Evolutionary conservation across 2,329 filamentous ascomycete genomes (phyloP).

Genomic region (Exutisphaerella laricina): DNA sequence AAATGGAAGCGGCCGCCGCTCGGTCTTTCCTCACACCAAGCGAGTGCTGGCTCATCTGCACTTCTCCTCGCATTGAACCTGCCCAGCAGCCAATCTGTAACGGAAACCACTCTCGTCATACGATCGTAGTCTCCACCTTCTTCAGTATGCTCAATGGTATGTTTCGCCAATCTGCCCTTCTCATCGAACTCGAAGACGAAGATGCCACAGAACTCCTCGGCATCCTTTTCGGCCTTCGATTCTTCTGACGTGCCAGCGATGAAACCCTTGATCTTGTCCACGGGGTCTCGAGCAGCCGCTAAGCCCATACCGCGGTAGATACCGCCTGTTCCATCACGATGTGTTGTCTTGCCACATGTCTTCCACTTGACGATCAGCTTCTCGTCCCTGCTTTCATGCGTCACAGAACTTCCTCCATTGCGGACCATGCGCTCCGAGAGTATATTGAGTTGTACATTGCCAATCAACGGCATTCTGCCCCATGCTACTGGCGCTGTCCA

Average conservation of each 20-base stretch:
- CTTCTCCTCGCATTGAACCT: slow-evolving; percentile 56
- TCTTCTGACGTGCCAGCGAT: slow-evolving; percentile 50
- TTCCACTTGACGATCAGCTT: slow-evolving; percentile 90
- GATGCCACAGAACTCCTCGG: slow-evolving; percentile 76
- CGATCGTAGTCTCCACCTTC: slow-evolving; percentile 77
- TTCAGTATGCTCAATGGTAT: slow-evolving; percentile 92
- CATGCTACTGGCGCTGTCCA: slow-evolving; percentile 96
- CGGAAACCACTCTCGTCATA: slow-evolving; percentile 76
- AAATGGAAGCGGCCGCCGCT: slow-evolving; percentile 13
- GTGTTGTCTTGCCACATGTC: slow-evolving; percentile 54
- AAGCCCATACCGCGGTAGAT: slow-evolving; percentile 38
- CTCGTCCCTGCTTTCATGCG: slow-evolving; percentile 51
- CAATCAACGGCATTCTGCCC: slow-evolving; percentile 85
- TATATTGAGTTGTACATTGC: slow-evolving; percentile 83
- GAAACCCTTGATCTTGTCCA: slow-evolving; percentile 52
- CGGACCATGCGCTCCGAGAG: slow-evolving; percentile 79
- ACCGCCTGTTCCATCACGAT: slow-evolving; percentile 38
- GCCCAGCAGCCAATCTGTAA: slow-evolving; percentile 92
- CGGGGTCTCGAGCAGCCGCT: slow-evolving; percentile 39
- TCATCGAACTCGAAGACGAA: slow-evolving; percentile 96
- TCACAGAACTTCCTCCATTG: slow-evolving; percentile 43
- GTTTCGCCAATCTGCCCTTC: slow-evolving; percentile 74
- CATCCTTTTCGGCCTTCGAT: slow-evolving; percentile 12
- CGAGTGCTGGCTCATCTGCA: slow-evolving; percentile 41
- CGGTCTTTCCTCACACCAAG: slow-evolving; percentile 32